phyloP scores from a whole-genome alignment of 78 protist species.

The Cavenderia fasciculata region DNA sequence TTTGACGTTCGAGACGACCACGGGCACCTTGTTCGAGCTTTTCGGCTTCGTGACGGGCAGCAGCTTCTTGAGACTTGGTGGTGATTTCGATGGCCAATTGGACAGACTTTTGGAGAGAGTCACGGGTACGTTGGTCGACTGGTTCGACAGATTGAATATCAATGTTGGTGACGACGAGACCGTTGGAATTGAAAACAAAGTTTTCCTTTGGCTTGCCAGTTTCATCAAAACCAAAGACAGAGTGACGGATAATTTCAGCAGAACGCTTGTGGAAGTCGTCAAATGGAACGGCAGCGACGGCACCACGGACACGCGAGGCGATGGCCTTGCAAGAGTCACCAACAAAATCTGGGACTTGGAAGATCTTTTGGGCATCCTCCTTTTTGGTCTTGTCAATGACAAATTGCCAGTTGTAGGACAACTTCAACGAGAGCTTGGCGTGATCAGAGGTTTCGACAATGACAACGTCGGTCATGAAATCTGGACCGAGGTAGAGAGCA shows the following conservation, averaged over 20 bases:
- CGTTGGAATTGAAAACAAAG: constrained; percentile 75
- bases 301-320: constrained; percentile 86
- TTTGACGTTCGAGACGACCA: constrained; percentile 89
- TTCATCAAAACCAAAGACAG: constrained; percentile 85
- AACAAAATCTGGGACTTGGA: constrained; percentile 87
- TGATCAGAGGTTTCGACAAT: constrained; percentile 91
- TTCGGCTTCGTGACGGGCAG: constrained; percentile 91
- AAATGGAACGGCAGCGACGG: constrained; percentile 84
- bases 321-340: constrained; percentile 92
- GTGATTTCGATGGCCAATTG: constrained; percentile 94
- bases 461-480: constrained; percentile 92
- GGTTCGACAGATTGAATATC: constrained; percentile 93
- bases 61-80: constrained; percentile 92
- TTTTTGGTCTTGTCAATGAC: constrained; percentile 39
- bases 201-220: constrained; percentile 49
- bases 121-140: constrained; percentile 91
- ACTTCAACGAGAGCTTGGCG: constrained; percentile 87
- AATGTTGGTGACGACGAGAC: constrained; percentile 86
- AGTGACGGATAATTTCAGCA: constrained; percentile 79
- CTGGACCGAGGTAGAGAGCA: constrained; percentile 89
- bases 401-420: constrained; percentile 92
- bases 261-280: constrained; percentile 91
- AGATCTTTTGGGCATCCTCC: constrained; percentile 67
- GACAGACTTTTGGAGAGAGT: constrained; percentile 89
- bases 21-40: constrained; percentile 88